Conservation (phyloP, 805 yeast species). For the Saturnispora hagleri region DNA sequence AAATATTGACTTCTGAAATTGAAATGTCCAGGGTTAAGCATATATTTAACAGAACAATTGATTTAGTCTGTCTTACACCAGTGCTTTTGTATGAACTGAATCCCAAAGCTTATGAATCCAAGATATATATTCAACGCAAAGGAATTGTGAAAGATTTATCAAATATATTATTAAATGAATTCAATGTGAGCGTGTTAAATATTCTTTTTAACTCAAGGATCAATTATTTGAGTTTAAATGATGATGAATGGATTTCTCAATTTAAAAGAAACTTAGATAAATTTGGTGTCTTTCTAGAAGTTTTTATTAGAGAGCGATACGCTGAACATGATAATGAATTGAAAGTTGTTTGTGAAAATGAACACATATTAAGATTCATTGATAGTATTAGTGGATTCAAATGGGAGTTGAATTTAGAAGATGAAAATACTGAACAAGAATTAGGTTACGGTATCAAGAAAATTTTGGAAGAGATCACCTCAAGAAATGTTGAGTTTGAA, state of each 20-base stretch:
- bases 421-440: background rate
- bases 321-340: background rate
- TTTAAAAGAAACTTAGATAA: constrained; percentile 8
- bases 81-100: constrained; percentile 6
- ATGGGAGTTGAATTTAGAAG: constrained; percentile 4
- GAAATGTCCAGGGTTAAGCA: background rate
- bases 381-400: constrained; percentile 9
- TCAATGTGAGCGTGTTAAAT: background rate
- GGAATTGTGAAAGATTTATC: constrained; percentile 7
- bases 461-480: constrained; percentile 7
- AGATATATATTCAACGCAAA: constrained; percentile 9
- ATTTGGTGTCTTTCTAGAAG: constrained; percentile 12
- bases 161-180: constrained; percentile 2
- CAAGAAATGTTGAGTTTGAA: background rate
- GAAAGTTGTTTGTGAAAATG: background rate
- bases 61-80: constrained; percentile 9
- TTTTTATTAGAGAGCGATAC: constrained; percentile 6
- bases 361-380: constrained; percentile 3
- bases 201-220: constrained; percentile 1
- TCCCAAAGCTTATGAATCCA: constrained; percentile 11
- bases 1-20: background rate
- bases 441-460: constrained; percentile 7
- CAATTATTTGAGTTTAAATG: constrained; percentile 5
- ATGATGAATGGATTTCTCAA: constrained; percentile 9
- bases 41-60: constrained; percentile 9